Evolutionary conservation across 2,329 filamentous ascomycete genomes (phyloP).

Genomic region (Coniella lustricola): DNA sequence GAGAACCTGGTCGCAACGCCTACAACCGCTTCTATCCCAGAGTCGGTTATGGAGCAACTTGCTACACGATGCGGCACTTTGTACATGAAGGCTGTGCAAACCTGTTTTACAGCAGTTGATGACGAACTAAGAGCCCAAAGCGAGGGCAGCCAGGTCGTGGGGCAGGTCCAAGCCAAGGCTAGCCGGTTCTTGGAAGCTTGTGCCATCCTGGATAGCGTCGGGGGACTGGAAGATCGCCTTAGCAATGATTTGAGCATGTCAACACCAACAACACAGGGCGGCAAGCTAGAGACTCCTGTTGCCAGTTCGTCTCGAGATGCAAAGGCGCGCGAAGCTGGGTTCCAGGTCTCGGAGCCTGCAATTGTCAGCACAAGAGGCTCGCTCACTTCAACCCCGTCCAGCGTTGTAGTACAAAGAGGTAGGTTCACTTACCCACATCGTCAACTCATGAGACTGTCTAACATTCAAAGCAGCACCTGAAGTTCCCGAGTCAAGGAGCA

Average conservation of each 20-base stretch:
- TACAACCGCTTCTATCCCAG: constrained; percentile 46
- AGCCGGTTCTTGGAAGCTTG: constrained; percentile 56
- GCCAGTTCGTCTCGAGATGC: constrained; percentile 13
- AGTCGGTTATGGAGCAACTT: constrained; percentile 55
- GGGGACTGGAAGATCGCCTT: constrained; percentile 47
- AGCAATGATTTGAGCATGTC: constrained; percentile 36
- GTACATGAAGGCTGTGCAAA: constrained; percentile 68
- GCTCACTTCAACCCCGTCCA: background rate
- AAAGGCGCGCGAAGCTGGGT: constrained; percentile 14
- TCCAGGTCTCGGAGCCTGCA: background rate
- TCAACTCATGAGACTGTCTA: background rate
- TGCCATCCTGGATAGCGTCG: constrained; percentile 53
- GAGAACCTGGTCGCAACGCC: constrained; percentile 42
- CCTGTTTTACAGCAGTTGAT: constrained; percentile 66
- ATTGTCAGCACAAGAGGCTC: background rate
- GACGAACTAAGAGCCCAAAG: constrained; percentile 43
- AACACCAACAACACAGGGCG: constrained; percentile 1
- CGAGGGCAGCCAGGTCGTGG: constrained; percentile 44
- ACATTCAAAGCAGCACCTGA: constrained; percentile 8
- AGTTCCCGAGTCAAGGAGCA: constrained; percentile 17
- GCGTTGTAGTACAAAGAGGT: constrained; percentile 10
- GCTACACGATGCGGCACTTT: constrained; percentile 63
- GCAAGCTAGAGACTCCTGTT: constrained; percentile 6
- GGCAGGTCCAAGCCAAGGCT: constrained; percentile 45
- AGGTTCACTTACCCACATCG: background rate